Conservation (phyloP, 441 rosid genomes). For the Populus trichocarpa region DNA sequence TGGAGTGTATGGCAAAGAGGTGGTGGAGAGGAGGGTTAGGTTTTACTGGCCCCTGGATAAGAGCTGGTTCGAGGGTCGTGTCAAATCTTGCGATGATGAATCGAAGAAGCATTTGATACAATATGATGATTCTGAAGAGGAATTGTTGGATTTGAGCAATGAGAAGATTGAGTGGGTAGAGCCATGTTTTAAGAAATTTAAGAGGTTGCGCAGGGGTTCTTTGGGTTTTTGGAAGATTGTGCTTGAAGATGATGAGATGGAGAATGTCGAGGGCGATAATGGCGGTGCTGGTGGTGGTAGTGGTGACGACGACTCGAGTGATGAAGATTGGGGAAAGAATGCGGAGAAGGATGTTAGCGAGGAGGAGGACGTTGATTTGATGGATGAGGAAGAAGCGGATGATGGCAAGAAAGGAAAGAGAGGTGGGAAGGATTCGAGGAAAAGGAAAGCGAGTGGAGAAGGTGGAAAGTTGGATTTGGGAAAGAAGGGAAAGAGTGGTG, state of each 20-base stretch:
- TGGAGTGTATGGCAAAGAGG: slow-evolving; percentile 51
- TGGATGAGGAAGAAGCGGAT: slow-evolving; percentile 41
- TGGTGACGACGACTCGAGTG: slow-evolving; percentile 60
- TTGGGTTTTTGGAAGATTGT: slow-evolving; percentile 44
- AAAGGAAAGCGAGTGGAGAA: slow-evolving; percentile 49
- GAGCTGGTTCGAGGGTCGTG: slow-evolving; percentile 73
- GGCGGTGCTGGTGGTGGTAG: slow-evolving; percentile 29
- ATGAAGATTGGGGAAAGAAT: slow-evolving; percentile 78
- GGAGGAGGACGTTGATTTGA: slow-evolving; percentile 56
- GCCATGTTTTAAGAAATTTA: slow-evolving; percentile 31
- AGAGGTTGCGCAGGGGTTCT: slow-evolving; percentile 63
- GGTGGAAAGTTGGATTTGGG: slow-evolving; percentile 29
- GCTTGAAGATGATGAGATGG: slow-evolving; percentile 42
- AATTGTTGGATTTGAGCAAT: slow-evolving; percentile 72
- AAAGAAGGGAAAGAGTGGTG: slow-evolving; percentile 48
- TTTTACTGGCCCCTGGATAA: slow-evolving; percentile 96
- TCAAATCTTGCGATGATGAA: slow-evolving; percentile 27
- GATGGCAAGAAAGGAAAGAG: slow-evolving; percentile 26
- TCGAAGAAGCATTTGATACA: slow-evolving; percentile 66
- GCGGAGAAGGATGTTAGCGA: slow-evolving; percentile 46
- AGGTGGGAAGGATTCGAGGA: slow-evolving; percentile 34
- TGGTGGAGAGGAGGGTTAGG: slow-evolving; percentile 58
- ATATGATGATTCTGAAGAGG: slow-evolving; percentile 89
- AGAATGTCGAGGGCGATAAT: slow-evolving; percentile 12
- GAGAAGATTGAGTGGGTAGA: slow-evolving; percentile 87